Conservation (phyloP, 805 yeast genomes). For the Yarrowia alimentaria region DNA sequence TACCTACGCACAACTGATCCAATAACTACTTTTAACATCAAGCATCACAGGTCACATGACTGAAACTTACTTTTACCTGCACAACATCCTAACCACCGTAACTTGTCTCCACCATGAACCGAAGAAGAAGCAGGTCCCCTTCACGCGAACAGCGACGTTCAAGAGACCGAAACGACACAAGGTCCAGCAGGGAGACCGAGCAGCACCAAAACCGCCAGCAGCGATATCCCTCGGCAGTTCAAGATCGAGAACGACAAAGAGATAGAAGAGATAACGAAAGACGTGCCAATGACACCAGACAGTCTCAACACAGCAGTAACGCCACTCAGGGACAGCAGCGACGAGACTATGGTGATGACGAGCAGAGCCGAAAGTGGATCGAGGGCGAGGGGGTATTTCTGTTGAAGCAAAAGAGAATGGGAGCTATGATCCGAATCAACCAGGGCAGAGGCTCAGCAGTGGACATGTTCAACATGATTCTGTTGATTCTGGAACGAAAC, state of each 20-base stretch:
- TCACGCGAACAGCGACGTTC: too few relatives aligned
- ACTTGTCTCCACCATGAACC: not conserved
- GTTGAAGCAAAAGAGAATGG: constrained; percentile 35
- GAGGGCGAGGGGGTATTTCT: constrained; percentile 38
- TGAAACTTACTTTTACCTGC: too few relatives aligned
- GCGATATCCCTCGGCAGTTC: constrained; percentile 7
- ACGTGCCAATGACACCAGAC: not conserved
- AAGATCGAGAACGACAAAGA: constrained; percentile 9
- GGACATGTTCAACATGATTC: constrained; percentile 33
- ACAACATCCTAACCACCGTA: not conserved
- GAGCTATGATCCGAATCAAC: constrained; percentile 37
- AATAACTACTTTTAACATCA: too few relatives aligned
- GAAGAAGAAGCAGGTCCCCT: constrained; percentile 17
- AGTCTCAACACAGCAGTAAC: not conserved
- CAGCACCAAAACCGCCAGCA: not conserved
- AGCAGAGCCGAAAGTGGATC: constrained; percentile 33
- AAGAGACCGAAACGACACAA: not conserved
- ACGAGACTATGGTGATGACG: constrained; percentile 19
- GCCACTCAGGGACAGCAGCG: not conserved
- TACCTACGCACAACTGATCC: too few relatives aligned
- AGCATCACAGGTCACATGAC: too few relatives aligned
- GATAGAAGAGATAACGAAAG: not conserved
- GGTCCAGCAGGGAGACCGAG: not conserved
- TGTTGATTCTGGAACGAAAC: constrained; percentile 29
- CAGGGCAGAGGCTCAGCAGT: constrained; percentile 35